Percentiles rank a stretch among this genome's conserved stretches.
phyloP scores from a whole-genome alignment of 1,139 yeast genomes.

The Spencermartinsiella ligniputridi region DNA sequence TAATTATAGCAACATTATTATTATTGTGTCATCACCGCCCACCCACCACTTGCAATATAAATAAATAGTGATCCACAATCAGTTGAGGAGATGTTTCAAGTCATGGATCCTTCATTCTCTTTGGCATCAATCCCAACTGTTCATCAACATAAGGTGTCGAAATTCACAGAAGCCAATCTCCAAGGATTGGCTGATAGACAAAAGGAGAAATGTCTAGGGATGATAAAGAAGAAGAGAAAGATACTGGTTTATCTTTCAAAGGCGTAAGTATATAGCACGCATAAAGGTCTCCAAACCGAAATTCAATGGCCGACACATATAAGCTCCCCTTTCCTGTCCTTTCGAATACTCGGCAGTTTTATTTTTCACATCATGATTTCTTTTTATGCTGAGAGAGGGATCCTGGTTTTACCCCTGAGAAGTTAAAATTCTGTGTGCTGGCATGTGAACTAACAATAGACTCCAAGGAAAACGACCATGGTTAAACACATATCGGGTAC shows the following conservation, averaged over 20 bases:
- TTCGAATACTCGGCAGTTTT: too few species aligned
- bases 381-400: background rate
- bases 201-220: background rate
- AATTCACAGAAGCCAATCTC: background rate
- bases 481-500: conserved; percentile 7
- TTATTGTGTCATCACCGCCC: too few species aligned
- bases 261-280: background rate
- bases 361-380: too few species aligned
- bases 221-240: background rate
- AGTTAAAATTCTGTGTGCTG: background rate
- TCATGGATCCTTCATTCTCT: background rate
- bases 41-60: too few species aligned
- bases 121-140: background rate
- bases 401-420: background rate
- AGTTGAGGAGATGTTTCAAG: too few species aligned
- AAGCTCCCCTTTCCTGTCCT: too few species aligned
- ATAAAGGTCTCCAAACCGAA: too few species aligned
- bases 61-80: too few species aligned
- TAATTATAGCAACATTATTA: too few species aligned
- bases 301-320: too few species aligned
- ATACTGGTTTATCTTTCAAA: background rate
- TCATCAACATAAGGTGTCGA: too few species aligned
- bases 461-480: conserved; percentile 15
- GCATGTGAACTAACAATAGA: background rate
- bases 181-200: background rate